A percentile compares a stretch with the other conserved stretches of the same genome.
Evolutionary conservation across 2,329 filamentous ascomycete species (phyloP).

Genomic region (Exutisphaerella laricina): DNA sequence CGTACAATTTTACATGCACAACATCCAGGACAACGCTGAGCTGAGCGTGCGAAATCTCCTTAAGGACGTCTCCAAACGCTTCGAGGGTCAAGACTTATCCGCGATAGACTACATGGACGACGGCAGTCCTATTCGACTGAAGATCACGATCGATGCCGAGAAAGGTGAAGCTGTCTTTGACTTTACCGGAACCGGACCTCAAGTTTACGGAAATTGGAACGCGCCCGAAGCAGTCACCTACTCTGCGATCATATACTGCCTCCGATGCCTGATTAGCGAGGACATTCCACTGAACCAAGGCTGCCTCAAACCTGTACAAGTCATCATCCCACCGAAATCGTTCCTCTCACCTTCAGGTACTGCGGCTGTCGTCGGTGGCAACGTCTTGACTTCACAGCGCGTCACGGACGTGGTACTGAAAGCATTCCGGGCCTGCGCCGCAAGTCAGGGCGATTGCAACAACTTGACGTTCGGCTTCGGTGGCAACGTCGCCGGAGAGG

Average conservation of each 20-base stretch:
- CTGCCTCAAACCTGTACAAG: slow-evolving; percentile 69
- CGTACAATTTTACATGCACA: slow-evolving; percentile 78
- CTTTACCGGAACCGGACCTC: slow-evolving; percentile 70
- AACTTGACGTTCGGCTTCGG: slow-evolving; percentile 81
- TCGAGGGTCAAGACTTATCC: slow-evolving; percentile 64
- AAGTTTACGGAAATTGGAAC: slow-evolving; percentile 64
- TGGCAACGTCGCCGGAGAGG: slow-evolving; percentile 55
- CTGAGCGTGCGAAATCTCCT: slow-evolving; percentile 67
- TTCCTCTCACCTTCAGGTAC: slow-evolving; percentile 70
- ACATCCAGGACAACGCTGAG: slow-evolving; percentile 76
- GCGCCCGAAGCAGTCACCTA: slow-evolving; percentile 77
- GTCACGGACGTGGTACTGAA: slow-evolving; percentile 79
- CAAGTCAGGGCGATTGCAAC: slow-evolving; percentile 74
- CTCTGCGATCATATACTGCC: slow-evolving; percentile 78
- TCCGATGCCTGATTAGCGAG: slow-evolving; percentile 70
- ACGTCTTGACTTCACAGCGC: slow-evolving; percentile 71
- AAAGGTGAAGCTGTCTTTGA: slow-evolving; percentile 75
- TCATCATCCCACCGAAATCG: slow-evolving; percentile 65
- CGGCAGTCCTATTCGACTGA: slow-evolving; percentile 69
- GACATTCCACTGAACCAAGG: slow-evolving; percentile 86
- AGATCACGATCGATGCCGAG: slow-evolving; percentile 66
- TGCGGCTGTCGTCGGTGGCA: slow-evolving; percentile 77
- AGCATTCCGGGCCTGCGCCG: slow-evolving; percentile 73
- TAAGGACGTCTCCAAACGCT: slow-evolving; percentile 63
- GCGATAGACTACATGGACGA: slow-evolving; percentile 85